These are phyloP conservation scores for Cryptosporidium meleagridis DNA, from an alignment of 169 alveolate genomes.

Conservation along the genomic window DNA sequence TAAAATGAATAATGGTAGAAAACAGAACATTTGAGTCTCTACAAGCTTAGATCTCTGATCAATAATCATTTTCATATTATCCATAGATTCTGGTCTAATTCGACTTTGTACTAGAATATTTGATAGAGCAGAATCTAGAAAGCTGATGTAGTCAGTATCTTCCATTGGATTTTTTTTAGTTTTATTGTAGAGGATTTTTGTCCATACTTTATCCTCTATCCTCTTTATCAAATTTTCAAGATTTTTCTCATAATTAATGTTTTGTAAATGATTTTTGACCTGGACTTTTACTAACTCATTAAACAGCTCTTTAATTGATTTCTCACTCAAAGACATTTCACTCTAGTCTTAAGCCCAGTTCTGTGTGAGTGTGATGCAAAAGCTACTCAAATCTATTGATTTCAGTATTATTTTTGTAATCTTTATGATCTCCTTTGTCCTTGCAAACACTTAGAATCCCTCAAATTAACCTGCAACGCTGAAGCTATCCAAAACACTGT, in stretches of 20 bases:
- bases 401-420: background rate
- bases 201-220: conserved; percentile 37
- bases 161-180: background rate
- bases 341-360: background rate
- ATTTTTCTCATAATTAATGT: background rate
- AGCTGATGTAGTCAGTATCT: background rate
- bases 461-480: background rate
- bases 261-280: background rate
- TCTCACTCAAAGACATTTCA: background rate
- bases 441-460: background rate
- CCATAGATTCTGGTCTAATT: background rate
- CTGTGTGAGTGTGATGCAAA: background rate
- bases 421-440: background rate
- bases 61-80: conserved; percentile 1
- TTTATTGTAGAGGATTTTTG: background rate
- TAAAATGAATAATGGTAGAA: conserved; percentile 26
- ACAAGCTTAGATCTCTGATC: conserved; percentile 2
- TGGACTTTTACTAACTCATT: background rate
- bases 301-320: conserved; percentile 13
- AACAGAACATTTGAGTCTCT: conserved; percentile 12
- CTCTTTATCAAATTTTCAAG: background rate
- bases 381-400: background rate
- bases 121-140: conserved; percentile 11
- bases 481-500: too few relatives aligned
- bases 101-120: conserved; percentile 1